Percentiles rank a stretch among this genome's conserved stretches.
phyloP scores from a whole-genome alignment of 2,329 filamentous ascomycete genomes.

The Bipolaris oryzae region DNA sequence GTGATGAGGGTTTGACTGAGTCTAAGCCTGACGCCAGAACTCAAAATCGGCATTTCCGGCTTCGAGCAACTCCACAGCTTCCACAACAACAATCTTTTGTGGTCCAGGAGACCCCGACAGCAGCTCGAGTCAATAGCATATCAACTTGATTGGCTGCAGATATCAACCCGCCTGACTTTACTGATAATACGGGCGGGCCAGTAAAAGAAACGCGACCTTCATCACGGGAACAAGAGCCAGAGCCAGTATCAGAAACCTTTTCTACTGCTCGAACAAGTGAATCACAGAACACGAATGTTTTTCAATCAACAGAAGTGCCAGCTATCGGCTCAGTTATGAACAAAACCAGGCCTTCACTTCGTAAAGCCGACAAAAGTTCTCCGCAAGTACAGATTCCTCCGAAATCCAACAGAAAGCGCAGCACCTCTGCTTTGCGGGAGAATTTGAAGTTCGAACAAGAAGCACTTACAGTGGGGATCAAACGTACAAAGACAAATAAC shows the following conservation, averaged over 20 bases:
- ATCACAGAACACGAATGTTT: background rate
- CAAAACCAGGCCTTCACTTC: background rate
- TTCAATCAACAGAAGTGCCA: background rate
- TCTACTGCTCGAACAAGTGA: slow-evolving; percentile 29
- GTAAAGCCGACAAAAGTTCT: background rate
- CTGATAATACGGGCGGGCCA: background rate
- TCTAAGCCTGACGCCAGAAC: slow-evolving; percentile 19
- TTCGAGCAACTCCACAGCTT: slow-evolving; percentile 31
- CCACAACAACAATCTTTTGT: slow-evolving; percentile 34
- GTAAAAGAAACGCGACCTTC: slow-evolving; percentile 3
- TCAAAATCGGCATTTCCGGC: slow-evolving; percentile 19
- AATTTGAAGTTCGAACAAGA: slow-evolving; percentile 1
- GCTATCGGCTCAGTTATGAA: background rate
- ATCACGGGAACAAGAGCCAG: background rate
- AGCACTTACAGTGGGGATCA: slow-evolving; percentile 11
- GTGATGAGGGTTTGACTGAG: slow-evolving; percentile 32
- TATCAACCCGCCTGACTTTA: slow-evolving; percentile 1
- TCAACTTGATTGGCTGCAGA: slow-evolving; percentile 3
- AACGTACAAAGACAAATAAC: slow-evolving; percentile 24
- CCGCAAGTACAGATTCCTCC: slow-evolving; percentile 16
- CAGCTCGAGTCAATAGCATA: slow-evolving; percentile 19
- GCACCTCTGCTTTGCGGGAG: slow-evolving; percentile 9
- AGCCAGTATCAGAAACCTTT: slow-evolving; percentile 9
- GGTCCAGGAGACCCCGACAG: slow-evolving; percentile 43
- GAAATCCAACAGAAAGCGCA: slow-evolving; percentile 20